These are phyloP conservation scores for Geotrichum phurueaensis DNA, from an alignment of 1,139 yeast genomes.

Conservation along the genomic window DNA sequence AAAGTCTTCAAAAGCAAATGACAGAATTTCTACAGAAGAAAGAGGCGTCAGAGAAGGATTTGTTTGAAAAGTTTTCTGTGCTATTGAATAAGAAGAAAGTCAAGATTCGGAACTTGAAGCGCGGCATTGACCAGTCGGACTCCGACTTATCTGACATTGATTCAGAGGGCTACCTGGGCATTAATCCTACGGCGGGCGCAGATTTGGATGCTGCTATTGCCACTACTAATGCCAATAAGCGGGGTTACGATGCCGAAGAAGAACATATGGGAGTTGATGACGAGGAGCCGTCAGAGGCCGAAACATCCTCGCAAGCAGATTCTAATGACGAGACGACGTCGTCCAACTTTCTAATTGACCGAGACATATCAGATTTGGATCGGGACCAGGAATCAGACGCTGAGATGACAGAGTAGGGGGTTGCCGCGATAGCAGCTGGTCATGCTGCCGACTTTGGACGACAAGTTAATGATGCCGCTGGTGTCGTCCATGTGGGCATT, in stretches of 20 bases:
- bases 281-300: background rate
- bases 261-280: background rate
- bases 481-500: background rate
- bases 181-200: background rate
- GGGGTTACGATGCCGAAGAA: background rate
- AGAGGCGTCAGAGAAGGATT: constrained; percentile 21
- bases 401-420: background rate
- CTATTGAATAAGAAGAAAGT: constrained; percentile 30
- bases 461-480: background rate
- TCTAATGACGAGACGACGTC: background rate
- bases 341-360: background rate
- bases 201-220: background rate
- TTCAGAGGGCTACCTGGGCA: constrained; percentile 10
- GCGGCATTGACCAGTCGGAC: constrained; percentile 20
- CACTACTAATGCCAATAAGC: background rate
- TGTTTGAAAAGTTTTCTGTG: constrained; percentile 26
- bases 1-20: constrained; percentile 8
- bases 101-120: constrained; percentile 20
- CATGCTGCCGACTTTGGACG: background rate
- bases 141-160: constrained; percentile 20
- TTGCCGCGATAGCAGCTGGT: background rate
- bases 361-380: background rate
- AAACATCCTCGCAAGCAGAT: background rate
- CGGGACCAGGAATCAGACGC: background rate
- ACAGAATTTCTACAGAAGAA: constrained; percentile 22